Evolutionary conservation across 2,329 filamentous ascomycete species (phyloP).

Genomic region (Thielaviopsis ethacetica): DNA sequence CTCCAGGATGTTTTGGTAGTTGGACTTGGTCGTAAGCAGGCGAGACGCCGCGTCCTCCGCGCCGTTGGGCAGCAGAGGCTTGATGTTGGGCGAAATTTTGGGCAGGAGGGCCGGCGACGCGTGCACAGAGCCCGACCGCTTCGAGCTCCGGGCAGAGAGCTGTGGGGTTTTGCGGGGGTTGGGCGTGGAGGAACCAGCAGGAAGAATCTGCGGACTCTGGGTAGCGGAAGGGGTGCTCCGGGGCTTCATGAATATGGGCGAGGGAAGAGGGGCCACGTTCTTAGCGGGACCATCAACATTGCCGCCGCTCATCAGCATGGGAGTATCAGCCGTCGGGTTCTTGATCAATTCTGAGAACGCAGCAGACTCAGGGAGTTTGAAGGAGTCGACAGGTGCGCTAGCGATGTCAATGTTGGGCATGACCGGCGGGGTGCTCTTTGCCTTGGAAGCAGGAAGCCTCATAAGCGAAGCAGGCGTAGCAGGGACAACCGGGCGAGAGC

Average conservation of each 20-base stretch:
- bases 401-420: background rate
- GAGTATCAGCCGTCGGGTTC: slow-evolving; percentile 18
- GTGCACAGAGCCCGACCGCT: slow-evolving; percentile 56
- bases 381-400: slow-evolving; percentile 15
- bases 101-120: slow-evolving; percentile 75
- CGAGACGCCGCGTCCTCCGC: slow-evolving; percentile 48
- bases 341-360: slow-evolving; percentile 20
- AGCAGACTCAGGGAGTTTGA: slow-evolving; percentile 58
- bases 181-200: slow-evolving; percentile 30
- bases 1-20: slow-evolving; percentile 94
- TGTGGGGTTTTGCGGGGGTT: slow-evolving; percentile 35
- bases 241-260: slow-evolving; percentile 28
- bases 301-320: background rate
- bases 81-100: slow-evolving; percentile 86
- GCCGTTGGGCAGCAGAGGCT: slow-evolving; percentile 60
- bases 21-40: slow-evolving; percentile 82
- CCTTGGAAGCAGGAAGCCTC: slow-evolving; percentile 45
- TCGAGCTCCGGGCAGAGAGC: slow-evolving; percentile 40
- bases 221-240: slow-evolving; percentile 33
- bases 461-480: slow-evolving; percentile 83
- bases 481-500: slow-evolving; percentile 24
- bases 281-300: slow-evolving; percentile 22
- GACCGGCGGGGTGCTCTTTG: slow-evolving; percentile 16
- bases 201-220: slow-evolving; percentile 46
- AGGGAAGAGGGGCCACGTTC: slow-evolving; percentile 29